Evolutionary conservation across 169 alveolate species (phyloP).

Genomic region (Plasmodium reichenowi): DNA sequence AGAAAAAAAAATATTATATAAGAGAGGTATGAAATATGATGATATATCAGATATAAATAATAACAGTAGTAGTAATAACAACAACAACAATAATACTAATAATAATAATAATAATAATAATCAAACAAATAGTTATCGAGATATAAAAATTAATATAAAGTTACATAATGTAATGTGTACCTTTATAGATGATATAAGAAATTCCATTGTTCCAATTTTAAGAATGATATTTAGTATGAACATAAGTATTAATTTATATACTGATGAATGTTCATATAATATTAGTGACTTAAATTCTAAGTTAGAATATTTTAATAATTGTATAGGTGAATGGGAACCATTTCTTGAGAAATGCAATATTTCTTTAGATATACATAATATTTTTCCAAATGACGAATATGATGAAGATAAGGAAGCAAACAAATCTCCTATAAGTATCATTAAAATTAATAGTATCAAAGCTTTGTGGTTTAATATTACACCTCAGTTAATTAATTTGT

Average conservation of each 20-base stretch:
- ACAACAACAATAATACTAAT: neutral
- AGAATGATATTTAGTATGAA: constrained; percentile 77
- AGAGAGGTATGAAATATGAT: neutral
- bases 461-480: constrained; percentile 88
- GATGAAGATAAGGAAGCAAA: constrained; percentile 84
- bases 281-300: constrained; percentile 76
- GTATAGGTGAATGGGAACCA: constrained; percentile 90
- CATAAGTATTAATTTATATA: constrained; percentile 34
- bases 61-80: too few relatives aligned
- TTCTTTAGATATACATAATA: constrained; percentile 54
- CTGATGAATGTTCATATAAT: constrained; percentile 61
- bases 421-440: constrained; percentile 82
- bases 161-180: constrained; percentile 84
- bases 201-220: constrained; percentile 87
- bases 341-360: constrained; percentile 83
- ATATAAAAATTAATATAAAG: constrained; percentile 79
- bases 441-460: constrained; percentile 81
- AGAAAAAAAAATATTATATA: constrained; percentile 1
- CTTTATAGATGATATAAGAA: constrained; percentile 86
- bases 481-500: constrained; percentile 87
- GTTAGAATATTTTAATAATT: constrained; percentile 84
- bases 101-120: constrained; percentile 22
- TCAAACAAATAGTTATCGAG: constrained; percentile 52
- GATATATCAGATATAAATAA: constrained; percentile 1
- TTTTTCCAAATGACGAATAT: constrained; percentile 61